Percentiles rank a stretch among this genome's conserved stretches.
phyloP scores from a whole-genome alignment of 805 yeast species.

The Barnettozyma botsteinii region DNA sequence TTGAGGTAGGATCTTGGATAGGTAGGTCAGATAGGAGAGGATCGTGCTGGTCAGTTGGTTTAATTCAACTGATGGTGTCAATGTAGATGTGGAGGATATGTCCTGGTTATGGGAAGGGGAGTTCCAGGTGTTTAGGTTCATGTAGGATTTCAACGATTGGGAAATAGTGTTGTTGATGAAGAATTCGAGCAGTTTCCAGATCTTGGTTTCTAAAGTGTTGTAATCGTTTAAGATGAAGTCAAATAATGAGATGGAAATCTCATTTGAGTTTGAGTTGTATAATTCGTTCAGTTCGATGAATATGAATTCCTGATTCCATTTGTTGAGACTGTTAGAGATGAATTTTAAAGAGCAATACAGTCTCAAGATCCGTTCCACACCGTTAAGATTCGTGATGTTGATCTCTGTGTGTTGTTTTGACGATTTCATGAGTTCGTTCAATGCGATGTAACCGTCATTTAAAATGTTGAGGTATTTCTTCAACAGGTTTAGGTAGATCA shows the following conservation, averaged over 20 bases:
- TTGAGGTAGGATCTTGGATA: constrained; percentile 11
- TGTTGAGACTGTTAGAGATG: constrained; percentile 16
- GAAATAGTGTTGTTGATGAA: constrained; percentile 28
- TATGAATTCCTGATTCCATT: constrained; percentile 24
- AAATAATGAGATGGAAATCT: constrained; percentile 23
- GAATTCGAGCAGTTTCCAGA: constrained; percentile 26
- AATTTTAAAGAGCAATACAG: constrained; percentile 23
- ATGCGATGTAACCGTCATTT: constrained; percentile 26
- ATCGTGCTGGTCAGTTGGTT: constrained; percentile 21
- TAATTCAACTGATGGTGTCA: constrained; percentile 25
- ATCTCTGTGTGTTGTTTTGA: constrained; percentile 10
- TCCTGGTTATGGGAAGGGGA: too few relatives aligned
- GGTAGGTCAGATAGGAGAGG: constrained; percentile 19
- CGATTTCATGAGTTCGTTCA: constrained; percentile 18
- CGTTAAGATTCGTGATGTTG: constrained; percentile 22
- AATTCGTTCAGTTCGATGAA: constrained; percentile 23
- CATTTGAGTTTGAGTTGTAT: constrained; percentile 18
- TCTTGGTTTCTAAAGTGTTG: constrained; percentile 23
- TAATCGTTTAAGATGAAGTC: constrained; percentile 27
- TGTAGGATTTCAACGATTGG: constrained; percentile 28
- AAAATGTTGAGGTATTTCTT: constrained; percentile 33
- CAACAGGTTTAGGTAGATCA: constrained; percentile 36
- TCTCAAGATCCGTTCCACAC: constrained; percentile 25
- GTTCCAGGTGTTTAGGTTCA: constrained; percentile 30
- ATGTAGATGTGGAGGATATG: constrained; percentile 1